Evolutionary conservation across 371 early-diverging fungal species (phyloP).

Genomic region (Haplosporangium sp.): DNA sequence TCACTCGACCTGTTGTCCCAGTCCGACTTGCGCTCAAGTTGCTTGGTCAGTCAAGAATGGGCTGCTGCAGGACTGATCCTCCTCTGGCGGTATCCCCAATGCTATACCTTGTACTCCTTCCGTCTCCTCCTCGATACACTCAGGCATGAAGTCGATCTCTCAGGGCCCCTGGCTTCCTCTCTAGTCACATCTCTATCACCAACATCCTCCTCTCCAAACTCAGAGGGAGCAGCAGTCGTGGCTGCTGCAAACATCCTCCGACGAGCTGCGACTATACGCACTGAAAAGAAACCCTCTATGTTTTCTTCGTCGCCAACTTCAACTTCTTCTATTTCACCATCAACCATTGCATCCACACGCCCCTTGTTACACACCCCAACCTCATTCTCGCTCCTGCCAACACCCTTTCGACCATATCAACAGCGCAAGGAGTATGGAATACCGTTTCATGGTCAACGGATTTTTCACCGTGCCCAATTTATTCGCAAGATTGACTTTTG

Average conservation of each 20-base stretch:
- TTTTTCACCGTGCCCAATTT: slow-evolving; percentile 46
- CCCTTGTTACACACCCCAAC: slow-evolving; percentile 7
- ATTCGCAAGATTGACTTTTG: slow-evolving; percentile 42
- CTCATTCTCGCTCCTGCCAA: slow-evolving; percentile 15
- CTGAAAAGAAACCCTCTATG: neutral
- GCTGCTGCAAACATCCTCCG: slow-evolving; percentile 5
- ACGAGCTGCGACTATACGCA: slow-evolving; percentile 20
- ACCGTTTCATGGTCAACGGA: slow-evolving; percentile 44
- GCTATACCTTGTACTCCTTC: slow-evolving; percentile 33
- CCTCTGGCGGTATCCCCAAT: slow-evolving; percentile 43
- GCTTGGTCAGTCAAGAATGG: slow-evolving; percentile 51
- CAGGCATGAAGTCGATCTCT: slow-evolving; percentile 36
- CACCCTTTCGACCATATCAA: slow-evolving; percentile 22
- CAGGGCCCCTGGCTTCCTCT: slow-evolving; percentile 22
- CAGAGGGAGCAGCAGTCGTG: neutral
- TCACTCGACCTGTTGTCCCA: slow-evolving; percentile 25
- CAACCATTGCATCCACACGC: neutral
- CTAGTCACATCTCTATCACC: neutral
- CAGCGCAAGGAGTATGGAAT: slow-evolving; percentile 43
- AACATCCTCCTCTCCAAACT: neutral
- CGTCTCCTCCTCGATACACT: slow-evolving; percentile 42
- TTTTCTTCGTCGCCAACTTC: neutral
- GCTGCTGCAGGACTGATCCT: slow-evolving; percentile 42
- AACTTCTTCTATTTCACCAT: too few relatives aligned
- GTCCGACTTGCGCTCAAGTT: slow-evolving; percentile 31